Evolutionary conservation across 2,329 filamentous ascomycete species (phyloP), one percentile per base, ranked within the genome.

Genomic region (Hypomyces rosellus): DNA sequence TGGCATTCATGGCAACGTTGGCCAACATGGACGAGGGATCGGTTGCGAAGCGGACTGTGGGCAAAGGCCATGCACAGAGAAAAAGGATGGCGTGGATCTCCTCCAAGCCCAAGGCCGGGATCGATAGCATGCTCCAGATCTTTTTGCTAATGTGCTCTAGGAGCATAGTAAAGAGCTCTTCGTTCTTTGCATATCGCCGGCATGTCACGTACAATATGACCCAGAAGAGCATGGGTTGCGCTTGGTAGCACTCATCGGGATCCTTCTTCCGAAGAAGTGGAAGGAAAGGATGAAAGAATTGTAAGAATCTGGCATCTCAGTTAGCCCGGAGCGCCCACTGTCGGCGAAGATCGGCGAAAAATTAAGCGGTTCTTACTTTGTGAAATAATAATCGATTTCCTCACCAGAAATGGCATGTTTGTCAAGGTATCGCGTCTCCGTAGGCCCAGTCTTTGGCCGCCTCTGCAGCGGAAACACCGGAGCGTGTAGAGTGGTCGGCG

Each of bases 301-400:
- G 70, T 53, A 81, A 72, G 57, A 75, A 80, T 50, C 73, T 77
- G 34, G 3, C 14, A 11, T 56, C 13, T 49, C 20, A 14, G 15
- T 40, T 14, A 13, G 39, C 14, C 11, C 12, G 9, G 25, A 30
- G 25, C 25, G 2, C 25, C 6, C 9, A 30, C 2, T 7, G 6
- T 30, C 8, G 34, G 2, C 14, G 1, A 15, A 13, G n/a, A n/a
- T n/a, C n/a, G n/a, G n/a, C n/a, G n/a, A n/a, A n/a, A n/a, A n/a
- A n/a, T n/a, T n/a, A n/a, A n/a, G n/a, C n/a, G n/a, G n/a, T n/a
- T n/a, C 65, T 50, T 55, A 76, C 72, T 74, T 76, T 51, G 75
- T 69, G 60, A 80, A 81, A 55, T 81, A 81, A 58, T 72, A 77
- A 49, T 78, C 73, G 48, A 81, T 74, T 40, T 81, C 77, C 39